These are phyloP conservation scores for Eimeria maxima DNA, from an alignment of 169 alveolate genomes.

Conservation along the genomic window DNA sequence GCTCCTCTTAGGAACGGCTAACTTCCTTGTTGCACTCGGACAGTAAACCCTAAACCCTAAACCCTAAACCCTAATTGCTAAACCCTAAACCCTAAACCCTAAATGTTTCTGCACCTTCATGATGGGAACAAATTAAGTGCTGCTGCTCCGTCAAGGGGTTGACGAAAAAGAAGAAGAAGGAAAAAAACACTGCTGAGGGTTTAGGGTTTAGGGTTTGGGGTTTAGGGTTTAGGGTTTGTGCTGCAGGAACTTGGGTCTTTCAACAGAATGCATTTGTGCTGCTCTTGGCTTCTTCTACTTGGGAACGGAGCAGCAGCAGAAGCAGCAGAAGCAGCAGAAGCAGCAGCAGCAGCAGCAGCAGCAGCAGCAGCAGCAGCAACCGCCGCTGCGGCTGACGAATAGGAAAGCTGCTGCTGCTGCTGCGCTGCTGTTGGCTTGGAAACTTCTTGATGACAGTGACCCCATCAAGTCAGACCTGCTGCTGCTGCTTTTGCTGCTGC, in stretches of 20 bases:
- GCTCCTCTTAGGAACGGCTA: not conserved
- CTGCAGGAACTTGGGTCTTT: not conserved
- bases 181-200: not conserved
- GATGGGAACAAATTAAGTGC: too few species aligned
- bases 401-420: not conserved
- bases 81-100: too few species aligned
- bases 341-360: not conserved
- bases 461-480: not conserved
- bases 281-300: not conserved
- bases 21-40: not conserved
- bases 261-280: not conserved
- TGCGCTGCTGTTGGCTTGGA: not conserved
- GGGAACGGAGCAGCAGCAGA: not conserved
- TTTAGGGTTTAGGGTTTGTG: not conserved
- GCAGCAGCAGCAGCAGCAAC: slow-evolving; percentile 45
- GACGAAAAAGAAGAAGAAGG: too few species aligned
- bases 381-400: not conserved
- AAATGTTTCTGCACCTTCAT: too few species aligned
- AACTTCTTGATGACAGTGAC: not conserved
- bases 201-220: slow-evolving; percentile 27
- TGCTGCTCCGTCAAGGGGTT: too few species aligned
- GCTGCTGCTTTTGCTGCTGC: slow-evolving; percentile 20
- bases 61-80: not conserved
- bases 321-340: too few species aligned
- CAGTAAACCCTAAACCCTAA: not conserved